Evolutionary conservation across 1,139 yeast species (phyloP).

Genomic region (Geotrichum fermentans): DNA sequence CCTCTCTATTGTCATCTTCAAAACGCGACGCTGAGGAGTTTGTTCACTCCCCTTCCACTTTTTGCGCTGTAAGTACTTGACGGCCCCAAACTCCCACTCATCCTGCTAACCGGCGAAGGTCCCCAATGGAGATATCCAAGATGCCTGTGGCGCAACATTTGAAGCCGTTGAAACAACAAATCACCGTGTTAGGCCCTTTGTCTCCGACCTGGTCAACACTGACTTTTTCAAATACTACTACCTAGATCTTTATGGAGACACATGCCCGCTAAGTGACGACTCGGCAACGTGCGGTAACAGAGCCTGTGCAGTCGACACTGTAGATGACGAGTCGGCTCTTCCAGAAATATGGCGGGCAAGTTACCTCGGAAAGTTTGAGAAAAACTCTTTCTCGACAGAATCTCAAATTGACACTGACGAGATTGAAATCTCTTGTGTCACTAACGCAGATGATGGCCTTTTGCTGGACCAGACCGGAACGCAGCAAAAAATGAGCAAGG

Average conservation of each 20-base stretch:
- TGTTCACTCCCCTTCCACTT: constrained; percentile 16
- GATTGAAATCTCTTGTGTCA: constrained; percentile 21
- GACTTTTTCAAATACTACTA: constrained; percentile 73
- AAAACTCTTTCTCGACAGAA: constrained; percentile 41
- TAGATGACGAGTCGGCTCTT: constrained; percentile 50
- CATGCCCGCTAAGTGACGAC: constrained; percentile 82
- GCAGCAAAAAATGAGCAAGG: neutral
- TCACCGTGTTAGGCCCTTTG: constrained; percentile 47
- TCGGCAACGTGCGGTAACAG: constrained; percentile 84
- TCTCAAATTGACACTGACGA: constrained; percentile 12
- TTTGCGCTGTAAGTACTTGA: constrained; percentile 16
- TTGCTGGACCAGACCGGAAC: constrained; percentile 9
- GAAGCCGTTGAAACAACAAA: constrained; percentile 51
- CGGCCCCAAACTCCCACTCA: too few species aligned
- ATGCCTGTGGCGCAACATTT: constrained; percentile 51
- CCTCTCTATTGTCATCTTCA: constrained; percentile 9
- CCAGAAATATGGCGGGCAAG: constrained; percentile 74
- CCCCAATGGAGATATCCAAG: constrained; percentile 27
- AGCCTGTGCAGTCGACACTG: constrained; percentile 87
- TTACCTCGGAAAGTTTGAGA: constrained; percentile 57
- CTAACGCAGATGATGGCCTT: constrained; percentile 18
- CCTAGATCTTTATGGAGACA: constrained; percentile 69
- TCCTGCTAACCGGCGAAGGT: too few species aligned
- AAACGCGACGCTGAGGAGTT: constrained; percentile 16
- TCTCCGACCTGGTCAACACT: constrained; percentile 48